phyloP scores from a whole-genome alignment of 1,139 yeast species.

The Candida freyschussii region DNA sequence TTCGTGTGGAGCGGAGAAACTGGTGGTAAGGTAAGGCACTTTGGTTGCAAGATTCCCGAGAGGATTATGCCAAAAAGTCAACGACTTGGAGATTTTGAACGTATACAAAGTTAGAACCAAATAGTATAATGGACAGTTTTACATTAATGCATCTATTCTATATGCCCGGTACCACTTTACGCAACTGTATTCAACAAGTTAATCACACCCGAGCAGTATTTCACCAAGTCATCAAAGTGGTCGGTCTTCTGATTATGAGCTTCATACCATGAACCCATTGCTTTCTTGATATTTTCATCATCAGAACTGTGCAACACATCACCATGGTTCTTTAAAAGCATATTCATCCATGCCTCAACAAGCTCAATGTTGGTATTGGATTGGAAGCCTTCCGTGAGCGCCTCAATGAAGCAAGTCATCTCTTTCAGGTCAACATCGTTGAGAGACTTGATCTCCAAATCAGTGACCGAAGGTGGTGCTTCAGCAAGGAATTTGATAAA shows the following conservation, averaged over 20 bases:
- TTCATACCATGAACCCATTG: constrained; percentile 47
- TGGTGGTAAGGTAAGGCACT: constrained; percentile 49
- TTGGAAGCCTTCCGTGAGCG: constrained; percentile 55
- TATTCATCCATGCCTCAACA: constrained; percentile 64
- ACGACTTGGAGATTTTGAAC: constrained; percentile 16
- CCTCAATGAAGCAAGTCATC: constrained; percentile 57
- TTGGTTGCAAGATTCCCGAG: constrained; percentile 47
- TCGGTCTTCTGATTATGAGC: constrained; percentile 40
- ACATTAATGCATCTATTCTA: too few species aligned
- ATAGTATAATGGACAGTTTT: not conserved
- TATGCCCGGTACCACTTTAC: too few species aligned
- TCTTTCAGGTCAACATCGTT: constrained; percentile 57
- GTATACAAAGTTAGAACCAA: constrained; percentile 4
- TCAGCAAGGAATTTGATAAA: constrained; percentile 54
- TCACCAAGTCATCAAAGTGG: constrained; percentile 62
- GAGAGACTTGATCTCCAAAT: constrained; percentile 80
- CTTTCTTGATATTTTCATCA: constrained; percentile 36
- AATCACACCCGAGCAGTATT: constrained; percentile 82
- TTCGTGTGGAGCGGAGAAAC: constrained; percentile 8
- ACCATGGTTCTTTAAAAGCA: constrained; percentile 74
- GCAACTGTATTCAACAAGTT: constrained; percentile 44
- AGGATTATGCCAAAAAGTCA: constrained; percentile 9
- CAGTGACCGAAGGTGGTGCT: constrained; percentile 75
- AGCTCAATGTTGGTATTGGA: constrained; percentile 59
- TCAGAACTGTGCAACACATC: constrained; percentile 61